These are phyloP conservation scores for Gossypium australe DNA, from an alignment of 345 rosid species.

Conservation along the genomic window DNA sequence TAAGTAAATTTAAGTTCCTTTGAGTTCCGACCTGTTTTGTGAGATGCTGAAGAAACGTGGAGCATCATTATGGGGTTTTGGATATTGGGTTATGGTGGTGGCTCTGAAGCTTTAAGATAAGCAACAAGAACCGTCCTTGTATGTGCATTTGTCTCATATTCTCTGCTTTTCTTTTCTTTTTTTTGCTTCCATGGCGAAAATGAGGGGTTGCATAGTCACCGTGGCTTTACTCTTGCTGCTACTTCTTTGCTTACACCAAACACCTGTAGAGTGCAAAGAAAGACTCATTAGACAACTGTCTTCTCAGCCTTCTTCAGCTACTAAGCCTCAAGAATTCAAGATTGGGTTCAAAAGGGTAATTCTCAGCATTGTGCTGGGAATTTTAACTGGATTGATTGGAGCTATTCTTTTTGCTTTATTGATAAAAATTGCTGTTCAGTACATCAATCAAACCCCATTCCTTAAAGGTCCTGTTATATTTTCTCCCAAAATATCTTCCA, in stretches of 20 bases:
- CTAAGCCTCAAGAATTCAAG: slow-evolving; percentile 20
- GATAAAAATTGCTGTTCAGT: slow-evolving; percentile 45
- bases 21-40: not conserved
- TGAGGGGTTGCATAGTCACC: slow-evolving; percentile 24
- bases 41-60: slow-evolving; percentile 7
- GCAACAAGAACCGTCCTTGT: not conserved
- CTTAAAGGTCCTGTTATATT: slow-evolving; percentile 91
- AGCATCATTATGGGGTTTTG: not conserved
- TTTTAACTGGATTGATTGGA: slow-evolving; percentile 22
- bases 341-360: not conserved
- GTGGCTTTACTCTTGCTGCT: slow-evolving; percentile 30
- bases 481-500: slow-evolving; percentile 68
- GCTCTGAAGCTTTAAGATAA: slow-evolving; percentile 13
- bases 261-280: slow-evolving; percentile 45
- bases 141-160: slow-evolving; percentile 2
- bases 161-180: slow-evolving; percentile 19
- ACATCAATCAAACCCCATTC: slow-evolving; percentile 71
- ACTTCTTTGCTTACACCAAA: slow-evolving; percentile 28
- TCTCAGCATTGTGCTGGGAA: slow-evolving; percentile 1
- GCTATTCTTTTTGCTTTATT: slow-evolving; percentile 53
- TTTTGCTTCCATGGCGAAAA: slow-evolving; percentile 42
- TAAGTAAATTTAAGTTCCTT: slow-evolving; percentile 22
- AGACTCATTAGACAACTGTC: slow-evolving; percentile 43
- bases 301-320: not conserved
- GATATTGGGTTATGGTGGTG: not conserved